These are phyloP conservation scores for Cladosporium sp. DNA, from an alignment of 2,329 filamentous ascomycete species.

Conservation along the genomic window DNA sequence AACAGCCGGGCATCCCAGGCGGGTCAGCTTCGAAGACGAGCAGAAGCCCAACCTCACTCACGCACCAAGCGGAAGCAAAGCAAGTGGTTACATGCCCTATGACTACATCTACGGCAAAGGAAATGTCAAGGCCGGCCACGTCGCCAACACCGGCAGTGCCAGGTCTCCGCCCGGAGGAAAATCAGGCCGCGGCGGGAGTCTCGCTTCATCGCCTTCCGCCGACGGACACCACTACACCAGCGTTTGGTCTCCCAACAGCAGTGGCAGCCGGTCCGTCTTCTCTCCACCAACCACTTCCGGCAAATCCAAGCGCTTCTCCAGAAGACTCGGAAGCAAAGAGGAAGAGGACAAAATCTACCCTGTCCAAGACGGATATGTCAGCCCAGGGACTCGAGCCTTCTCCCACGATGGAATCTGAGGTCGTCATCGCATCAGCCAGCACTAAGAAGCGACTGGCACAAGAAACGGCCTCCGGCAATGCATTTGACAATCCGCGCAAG, in stretches of 20 bases:
- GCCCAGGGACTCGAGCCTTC: conserved; percentile 5
- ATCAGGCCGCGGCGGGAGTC: too few relatives aligned
- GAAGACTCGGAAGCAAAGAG: neutral
- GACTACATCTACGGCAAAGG: neutral
- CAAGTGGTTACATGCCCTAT: neutral
- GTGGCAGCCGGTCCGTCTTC: neutral
- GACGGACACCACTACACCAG: neutral
- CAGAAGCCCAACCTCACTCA: neutral
- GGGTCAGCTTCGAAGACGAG: conserved; percentile 8
- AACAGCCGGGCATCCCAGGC: neutral
- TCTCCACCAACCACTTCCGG: neutral
- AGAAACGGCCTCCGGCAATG: neutral
- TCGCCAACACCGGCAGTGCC: neutral
- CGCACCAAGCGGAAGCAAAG: neutral
- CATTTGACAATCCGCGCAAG: conserved; percentile 19
- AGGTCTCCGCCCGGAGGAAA: neutral
- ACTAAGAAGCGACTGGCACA: too few relatives aligned
- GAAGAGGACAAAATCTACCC: neutral
- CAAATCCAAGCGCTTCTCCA: neutral
- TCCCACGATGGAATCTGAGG: neutral
- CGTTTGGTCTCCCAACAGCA: neutral
- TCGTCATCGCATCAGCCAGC: too few relatives aligned
- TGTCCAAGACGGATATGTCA: neutral
- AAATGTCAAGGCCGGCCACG: neutral
- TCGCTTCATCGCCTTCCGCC: too few relatives aligned